Evolutionary conservation across 768 basidiomycete species (phyloP).

Genomic region (Termitomyces sp.): DNA sequence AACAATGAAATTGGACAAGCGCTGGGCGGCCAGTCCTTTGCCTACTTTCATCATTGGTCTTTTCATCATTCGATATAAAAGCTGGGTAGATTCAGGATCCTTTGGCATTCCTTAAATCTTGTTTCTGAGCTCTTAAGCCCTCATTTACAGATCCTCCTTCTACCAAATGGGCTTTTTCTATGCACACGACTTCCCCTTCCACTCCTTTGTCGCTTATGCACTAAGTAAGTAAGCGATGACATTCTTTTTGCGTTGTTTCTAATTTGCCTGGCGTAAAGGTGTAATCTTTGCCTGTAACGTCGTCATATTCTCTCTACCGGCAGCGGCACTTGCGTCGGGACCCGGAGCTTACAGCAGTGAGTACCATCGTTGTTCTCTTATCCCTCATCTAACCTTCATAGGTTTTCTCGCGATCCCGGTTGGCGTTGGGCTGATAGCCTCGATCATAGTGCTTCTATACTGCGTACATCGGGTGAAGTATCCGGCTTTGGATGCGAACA

Average conservation of each 20-base stretch:
- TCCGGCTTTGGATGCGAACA: constrained; percentile 6
- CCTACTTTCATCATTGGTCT: not conserved
- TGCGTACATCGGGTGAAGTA: constrained; percentile 13
- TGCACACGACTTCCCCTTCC: constrained; percentile 9
- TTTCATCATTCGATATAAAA: not conserved
- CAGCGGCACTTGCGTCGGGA: constrained; percentile 7
- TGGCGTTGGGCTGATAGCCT: constrained; percentile 12
- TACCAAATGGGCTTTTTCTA: not conserved
- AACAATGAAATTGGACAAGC: not conserved
- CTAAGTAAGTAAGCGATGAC: not conserved
- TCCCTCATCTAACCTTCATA: not conserved
- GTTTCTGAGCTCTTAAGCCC: not conserved
- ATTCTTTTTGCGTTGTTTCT: not conserved
- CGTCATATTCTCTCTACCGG: constrained; percentile 8
- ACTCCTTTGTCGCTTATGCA: constrained; percentile 8
- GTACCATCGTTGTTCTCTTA: not conserved
- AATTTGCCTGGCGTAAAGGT: not conserved
- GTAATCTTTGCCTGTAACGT: constrained; percentile 5
- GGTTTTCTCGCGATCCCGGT: constrained; percentile 12
- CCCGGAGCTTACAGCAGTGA: constrained; percentile 10
- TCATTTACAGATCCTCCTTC: not conserved
- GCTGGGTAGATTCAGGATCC: too few relatives aligned
- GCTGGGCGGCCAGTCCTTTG: not conserved
- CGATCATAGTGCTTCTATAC: constrained; percentile 12
- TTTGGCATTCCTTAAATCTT: not conserved